A percentile compares a stretch with the other conserved stretches of the same genome.
Conservation (phyloP, 2,329 filamentous ascomycete species). For the Exophiala sp. region DNA sequence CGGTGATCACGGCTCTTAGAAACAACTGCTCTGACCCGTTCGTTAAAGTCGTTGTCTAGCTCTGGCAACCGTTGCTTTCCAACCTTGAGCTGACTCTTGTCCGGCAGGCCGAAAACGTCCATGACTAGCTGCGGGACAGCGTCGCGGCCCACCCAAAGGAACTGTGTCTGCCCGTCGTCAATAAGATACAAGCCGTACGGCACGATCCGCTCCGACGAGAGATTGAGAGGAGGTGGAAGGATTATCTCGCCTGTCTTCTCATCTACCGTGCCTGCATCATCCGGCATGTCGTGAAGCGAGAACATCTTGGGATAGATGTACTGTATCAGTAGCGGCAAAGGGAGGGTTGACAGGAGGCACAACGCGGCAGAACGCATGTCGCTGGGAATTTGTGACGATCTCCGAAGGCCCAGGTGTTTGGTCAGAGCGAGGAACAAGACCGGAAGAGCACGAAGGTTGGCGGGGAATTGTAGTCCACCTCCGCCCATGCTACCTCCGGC, state of each 20-base stretch:
- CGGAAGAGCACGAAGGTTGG: constrained; percentile 81
- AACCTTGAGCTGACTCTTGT: constrained; percentile 77
- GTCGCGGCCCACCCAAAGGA: constrained; percentile 92
- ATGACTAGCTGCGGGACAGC: constrained; percentile 79
- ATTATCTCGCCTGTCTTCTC: constrained; percentile 80
- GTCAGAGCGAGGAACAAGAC: constrained; percentile 89
- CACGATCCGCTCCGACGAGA: constrained; percentile 80
- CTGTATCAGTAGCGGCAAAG: constrained; percentile 24
- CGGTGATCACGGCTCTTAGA: constrained; percentile 88
- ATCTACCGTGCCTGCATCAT: constrained; percentile 80
- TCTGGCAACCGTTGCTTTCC: constrained; percentile 84
- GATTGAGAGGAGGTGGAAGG: constrained; percentile 75
- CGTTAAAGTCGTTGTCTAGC: constrained; percentile 93
- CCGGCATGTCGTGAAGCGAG: constrained; percentile 88
- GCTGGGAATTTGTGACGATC: constrained; percentile 87
- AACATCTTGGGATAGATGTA: constrained; percentile 60
- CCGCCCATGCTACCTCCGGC: constrained; percentile 92
- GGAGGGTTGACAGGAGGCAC: constrained; percentile 75
- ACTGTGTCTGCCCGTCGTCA: constrained; percentile 95
- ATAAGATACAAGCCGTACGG: constrained; percentile 92
- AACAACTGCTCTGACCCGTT: constrained; percentile 81
- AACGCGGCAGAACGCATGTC: constrained; percentile 90
- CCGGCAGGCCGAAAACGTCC: constrained; percentile 85
- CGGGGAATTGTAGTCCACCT: constrained; percentile 85
- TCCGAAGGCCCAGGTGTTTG: constrained; percentile 91